Evolutionary conservation across 2,329 filamentous ascomycete species (phyloP).

Genomic region (Chrysoporthe deuterocubensis): DNA sequence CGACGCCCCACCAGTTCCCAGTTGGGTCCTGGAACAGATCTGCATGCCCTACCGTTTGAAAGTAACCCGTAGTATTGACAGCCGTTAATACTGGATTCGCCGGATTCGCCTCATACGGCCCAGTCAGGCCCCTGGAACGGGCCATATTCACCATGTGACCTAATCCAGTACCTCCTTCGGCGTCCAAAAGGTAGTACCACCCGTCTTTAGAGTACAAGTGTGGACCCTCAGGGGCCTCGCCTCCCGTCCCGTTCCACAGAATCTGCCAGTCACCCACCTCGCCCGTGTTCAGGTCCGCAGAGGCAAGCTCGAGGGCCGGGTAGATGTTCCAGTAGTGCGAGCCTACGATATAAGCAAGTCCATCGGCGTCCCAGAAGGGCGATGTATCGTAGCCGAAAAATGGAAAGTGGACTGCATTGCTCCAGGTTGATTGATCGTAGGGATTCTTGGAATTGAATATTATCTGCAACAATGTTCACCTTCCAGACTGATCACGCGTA

Average conservation of each 20-base stretch:
- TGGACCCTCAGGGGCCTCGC: conserved; percentile 54
- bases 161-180: conserved; percentile 55
- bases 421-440: conserved; percentile 49
- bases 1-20: conserved; percentile 47
- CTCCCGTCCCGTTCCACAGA: conserved; percentile 54
- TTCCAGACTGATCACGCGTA: background rate
- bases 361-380: conserved; percentile 60
- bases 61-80: conserved; percentile 47
- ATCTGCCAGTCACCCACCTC: conserved; percentile 42
- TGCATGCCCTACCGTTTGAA: conserved; percentile 60
- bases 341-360: conserved; percentile 54
- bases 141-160: conserved; percentile 55
- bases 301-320: conserved; percentile 45
- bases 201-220: conserved; percentile 56
- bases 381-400: conserved; percentile 58
- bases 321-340: conserved; percentile 45
- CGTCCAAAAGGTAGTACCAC: conserved; percentile 58
- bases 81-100: conserved; percentile 52
- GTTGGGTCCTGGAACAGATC: conserved; percentile 57
- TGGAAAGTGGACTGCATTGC: conserved; percentile 51
- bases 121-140: conserved; percentile 45
- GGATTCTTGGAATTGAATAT: conserved; percentile 51
- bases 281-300: conserved; percentile 46
- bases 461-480: conserved; percentile 35
- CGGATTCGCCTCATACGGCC: conserved; percentile 49